These are phyloP conservation scores for Luvunga scandens DNA, from an alignment of 345 rosid species.

Conservation along the genomic window DNA sequence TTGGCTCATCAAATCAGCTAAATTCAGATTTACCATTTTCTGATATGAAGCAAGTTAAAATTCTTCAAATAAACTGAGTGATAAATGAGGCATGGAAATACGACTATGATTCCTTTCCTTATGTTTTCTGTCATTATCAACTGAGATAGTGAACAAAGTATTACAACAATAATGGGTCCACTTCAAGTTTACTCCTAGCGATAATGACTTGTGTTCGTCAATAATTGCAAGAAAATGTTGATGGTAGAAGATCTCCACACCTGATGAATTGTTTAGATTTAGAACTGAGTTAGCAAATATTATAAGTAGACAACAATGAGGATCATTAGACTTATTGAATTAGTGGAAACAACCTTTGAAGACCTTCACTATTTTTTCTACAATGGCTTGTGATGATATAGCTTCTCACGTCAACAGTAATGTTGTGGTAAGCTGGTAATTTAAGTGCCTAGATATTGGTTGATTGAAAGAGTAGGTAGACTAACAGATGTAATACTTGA, in stretches of 20 bases:
- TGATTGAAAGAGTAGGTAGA: too few relatives aligned
- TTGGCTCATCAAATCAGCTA: background rate
- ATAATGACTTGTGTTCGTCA: background rate
- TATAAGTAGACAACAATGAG: background rate
- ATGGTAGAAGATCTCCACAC: background rate
- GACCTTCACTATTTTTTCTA: too few relatives aligned
- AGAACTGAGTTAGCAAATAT: background rate
- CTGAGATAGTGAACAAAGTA: background rate
- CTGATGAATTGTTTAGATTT: background rate
- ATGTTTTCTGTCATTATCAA: background rate
- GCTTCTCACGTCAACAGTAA: background rate
- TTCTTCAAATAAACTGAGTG: background rate
- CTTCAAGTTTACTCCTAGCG: background rate
- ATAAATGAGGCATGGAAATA: background rate
- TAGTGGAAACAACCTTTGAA: background rate
- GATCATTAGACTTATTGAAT: background rate
- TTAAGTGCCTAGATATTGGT: background rate
- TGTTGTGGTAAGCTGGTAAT: background rate
- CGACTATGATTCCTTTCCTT: background rate
- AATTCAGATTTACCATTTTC: background rate
- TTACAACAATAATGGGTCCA: background rate
- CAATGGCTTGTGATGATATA: background rate
- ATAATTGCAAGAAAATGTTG: background rate
- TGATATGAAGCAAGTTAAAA: background rate
- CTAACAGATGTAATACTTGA: too few relatives aligned